Conservation (phyloP, 2,329 filamentous ascomycete species). For the Fusarium veterinarium region DNA sequence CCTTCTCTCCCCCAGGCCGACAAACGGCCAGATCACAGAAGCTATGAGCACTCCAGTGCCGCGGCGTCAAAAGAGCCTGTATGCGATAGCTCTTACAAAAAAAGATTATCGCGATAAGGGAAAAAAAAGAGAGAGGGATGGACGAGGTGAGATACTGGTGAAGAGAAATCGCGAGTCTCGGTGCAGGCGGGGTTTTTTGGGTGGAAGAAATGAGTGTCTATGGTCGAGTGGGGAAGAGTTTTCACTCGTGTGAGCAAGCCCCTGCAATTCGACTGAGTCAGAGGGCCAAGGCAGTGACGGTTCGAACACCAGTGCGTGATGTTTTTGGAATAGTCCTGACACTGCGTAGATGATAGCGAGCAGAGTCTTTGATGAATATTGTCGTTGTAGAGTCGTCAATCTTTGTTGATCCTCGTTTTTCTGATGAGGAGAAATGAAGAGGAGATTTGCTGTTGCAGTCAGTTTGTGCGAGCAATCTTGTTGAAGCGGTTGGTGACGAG, state of each 20-base stretch:
- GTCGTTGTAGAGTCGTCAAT: background rate
- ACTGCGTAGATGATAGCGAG: accelerated
- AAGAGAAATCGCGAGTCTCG: conserved; percentile 40
- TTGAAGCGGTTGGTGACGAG: background rate
- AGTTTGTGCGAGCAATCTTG: background rate
- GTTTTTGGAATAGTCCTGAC: conserved; percentile 17
- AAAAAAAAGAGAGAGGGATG: background rate
- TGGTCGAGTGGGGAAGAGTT: conserved; percentile 50
- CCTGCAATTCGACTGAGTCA: conserved; percentile 34
- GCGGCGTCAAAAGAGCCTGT: background rate
- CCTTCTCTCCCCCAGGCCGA: conserved; percentile 29
- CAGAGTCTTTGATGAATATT: background rate
- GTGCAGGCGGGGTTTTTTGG: conserved; percentile 40
- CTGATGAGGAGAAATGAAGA: background rate
- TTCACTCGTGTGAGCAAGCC: conserved; percentile 20
- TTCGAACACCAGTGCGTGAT: conserved; percentile 40
- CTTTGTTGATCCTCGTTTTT: background rate
- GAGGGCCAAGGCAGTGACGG: conserved; percentile 34
- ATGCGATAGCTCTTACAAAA: background rate
- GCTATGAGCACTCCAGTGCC: conserved; percentile 2
- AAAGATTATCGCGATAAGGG: conserved; percentile 35
- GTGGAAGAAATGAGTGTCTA: conserved; percentile 14
- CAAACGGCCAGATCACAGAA: conserved; percentile 12
- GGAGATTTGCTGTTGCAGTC: background rate
- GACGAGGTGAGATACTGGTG: conserved; percentile 37